Conservation (phyloP, 1,284 basidiomycete species). For the Boletus holoroseus region DNA sequence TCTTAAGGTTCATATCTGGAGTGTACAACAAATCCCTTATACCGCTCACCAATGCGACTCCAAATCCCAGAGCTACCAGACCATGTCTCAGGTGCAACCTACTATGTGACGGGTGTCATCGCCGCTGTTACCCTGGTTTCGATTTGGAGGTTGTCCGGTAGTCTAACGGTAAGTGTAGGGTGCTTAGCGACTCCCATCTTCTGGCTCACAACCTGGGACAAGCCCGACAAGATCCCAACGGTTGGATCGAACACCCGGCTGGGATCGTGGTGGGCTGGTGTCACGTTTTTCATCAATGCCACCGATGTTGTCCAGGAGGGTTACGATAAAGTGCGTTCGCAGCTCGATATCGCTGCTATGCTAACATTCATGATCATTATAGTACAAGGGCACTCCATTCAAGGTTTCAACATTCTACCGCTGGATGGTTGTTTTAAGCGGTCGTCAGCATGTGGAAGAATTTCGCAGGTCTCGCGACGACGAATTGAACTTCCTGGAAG, state of each 20-base stretch:
- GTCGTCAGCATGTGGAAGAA: constrained; percentile 38
- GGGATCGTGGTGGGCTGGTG: constrained; percentile 18
- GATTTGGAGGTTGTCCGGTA: background rate
- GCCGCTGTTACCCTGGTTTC: background rate
- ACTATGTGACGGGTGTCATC: background rate
- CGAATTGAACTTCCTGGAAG: constrained; percentile 10
- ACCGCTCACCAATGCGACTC: background rate
- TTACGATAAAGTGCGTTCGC: constrained; percentile 19
- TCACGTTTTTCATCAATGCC: constrained; percentile 11
- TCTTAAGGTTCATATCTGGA: too few species aligned
- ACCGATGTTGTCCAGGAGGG: constrained; percentile 21
- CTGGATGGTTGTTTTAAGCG: constrained; percentile 42
- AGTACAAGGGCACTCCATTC: constrained; percentile 39
- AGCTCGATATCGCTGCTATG: background rate
- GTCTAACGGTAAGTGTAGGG: constrained; percentile 1
- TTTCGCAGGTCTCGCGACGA: constrained; percentile 39
- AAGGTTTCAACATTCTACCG: constrained; percentile 37
- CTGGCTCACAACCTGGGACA: background rate
- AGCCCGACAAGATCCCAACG: constrained; percentile 24
- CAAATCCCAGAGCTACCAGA: background rate
- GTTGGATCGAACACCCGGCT: constrained; percentile 22
- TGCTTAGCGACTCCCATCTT: background rate
- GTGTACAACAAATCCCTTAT: too few species aligned
- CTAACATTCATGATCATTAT: background rate
- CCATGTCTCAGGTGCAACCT: background rate